Conservation (phyloP, 345 rosid genomes). For the Fremontodendron californicum region DNA sequence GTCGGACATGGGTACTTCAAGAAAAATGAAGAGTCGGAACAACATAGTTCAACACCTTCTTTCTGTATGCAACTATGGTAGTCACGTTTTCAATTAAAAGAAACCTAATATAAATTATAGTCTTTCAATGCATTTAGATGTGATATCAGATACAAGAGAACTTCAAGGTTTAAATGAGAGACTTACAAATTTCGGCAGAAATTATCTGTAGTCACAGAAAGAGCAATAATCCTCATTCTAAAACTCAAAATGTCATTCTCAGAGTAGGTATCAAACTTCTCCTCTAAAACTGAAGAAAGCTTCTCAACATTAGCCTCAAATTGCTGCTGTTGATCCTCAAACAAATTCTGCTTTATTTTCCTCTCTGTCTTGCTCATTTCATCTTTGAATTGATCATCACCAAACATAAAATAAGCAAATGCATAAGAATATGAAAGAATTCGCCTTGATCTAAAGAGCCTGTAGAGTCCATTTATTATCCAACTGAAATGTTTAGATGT, state of each 20-base stretch:
- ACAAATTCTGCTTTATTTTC: constrained; percentile 36
- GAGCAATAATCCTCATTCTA: constrained; percentile 25
- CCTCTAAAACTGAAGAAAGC: constrained; percentile 35
- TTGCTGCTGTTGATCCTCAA: constrained; percentile 46
- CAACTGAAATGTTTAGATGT: constrained; percentile 48
- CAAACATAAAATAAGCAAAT: constrained; percentile 58
- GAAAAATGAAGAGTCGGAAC: no score
- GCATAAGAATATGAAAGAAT: constrained; percentile 53
- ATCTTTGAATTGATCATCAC: constrained; percentile 39
- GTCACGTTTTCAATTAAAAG: background rate
- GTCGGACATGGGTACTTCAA: no score
- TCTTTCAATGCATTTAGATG: background rate
- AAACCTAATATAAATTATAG: background rate
- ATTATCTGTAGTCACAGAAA: constrained; percentile 34
- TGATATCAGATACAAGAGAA: background rate
- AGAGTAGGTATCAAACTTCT: constrained; percentile 27
- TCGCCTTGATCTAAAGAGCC: constrained; percentile 46
- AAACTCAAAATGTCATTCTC: constrained; percentile 19
- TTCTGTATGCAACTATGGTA: background rate
- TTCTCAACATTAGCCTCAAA: constrained; percentile 41
- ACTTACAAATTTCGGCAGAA: constrained; percentile 42
- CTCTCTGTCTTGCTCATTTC: constrained; percentile 38
- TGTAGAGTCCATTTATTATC: constrained; percentile 45
- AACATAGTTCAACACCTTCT: background rate
- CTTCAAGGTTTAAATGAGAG: background rate